phyloP scores from a whole-genome alignment of 176 grass and related monocot species.

The Bothriochloa decipiens region DNA sequence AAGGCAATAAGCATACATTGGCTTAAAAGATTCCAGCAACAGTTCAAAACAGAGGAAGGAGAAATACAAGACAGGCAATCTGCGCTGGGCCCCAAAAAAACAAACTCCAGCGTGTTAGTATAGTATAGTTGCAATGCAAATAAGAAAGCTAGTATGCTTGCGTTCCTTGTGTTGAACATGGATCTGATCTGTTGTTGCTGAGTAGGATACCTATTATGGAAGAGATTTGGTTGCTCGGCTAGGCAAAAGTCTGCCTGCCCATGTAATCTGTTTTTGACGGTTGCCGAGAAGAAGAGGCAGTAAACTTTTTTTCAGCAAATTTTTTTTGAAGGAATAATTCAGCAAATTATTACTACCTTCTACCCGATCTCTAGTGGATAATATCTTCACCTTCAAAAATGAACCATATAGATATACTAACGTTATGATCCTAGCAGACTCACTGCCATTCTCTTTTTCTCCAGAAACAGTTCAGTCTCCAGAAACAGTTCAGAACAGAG shows the following conservation, averaged over 20 bases:
- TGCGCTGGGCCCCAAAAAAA: no score
- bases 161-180: slow-evolving; percentile 27
- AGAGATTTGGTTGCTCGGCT: not conserved
- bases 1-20: no score
- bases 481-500: no score
- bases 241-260: not conserved
- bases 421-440: not conserved
- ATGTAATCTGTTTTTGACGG: no score
- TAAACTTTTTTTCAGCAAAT: no score
- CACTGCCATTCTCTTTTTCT: no score
- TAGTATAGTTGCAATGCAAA: slow-evolving; percentile 21
- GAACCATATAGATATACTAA: not conserved
- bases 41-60: no score
- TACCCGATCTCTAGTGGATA: not conserved
- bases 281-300: no score
- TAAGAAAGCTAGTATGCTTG: slow-evolving; percentile 34
- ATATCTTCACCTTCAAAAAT: not conserved
- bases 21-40: no score
- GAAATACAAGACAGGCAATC: no score
- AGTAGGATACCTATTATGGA: not conserved
- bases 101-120: slow-evolving; percentile 29
- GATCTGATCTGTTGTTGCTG: slow-evolving; percentile 5
- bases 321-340: no score
- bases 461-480: no score
- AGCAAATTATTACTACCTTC: not conserved